Evolutionary conservation across 164 flowering plant genomes (phyloP).

Genomic region (Vitis amurensis): DNA sequence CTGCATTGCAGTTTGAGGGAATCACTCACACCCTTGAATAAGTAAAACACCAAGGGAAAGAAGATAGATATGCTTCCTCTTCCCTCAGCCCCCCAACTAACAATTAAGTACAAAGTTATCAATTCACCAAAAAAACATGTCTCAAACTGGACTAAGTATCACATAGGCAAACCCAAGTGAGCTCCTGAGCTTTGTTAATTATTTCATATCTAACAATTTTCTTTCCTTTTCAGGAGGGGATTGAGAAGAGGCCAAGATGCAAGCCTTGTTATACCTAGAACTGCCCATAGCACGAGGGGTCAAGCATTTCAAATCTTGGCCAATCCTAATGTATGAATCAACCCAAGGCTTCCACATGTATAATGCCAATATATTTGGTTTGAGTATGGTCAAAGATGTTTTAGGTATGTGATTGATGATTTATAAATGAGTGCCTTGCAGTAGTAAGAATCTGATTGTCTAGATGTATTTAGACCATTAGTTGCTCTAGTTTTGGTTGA

Average conservation of each 20-base stretch:
- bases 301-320: constrained; percentile 50
- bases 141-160: too few species aligned
- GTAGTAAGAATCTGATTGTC: not conserved
- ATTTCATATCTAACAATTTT: not conserved
- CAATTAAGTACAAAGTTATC: too few species aligned
- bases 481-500: not conserved
- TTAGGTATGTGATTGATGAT: constrained; percentile 29
- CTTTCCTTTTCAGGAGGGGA: constrained; percentile 18
- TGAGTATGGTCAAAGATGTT: constrained; percentile 27
- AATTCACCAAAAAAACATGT: too few species aligned
- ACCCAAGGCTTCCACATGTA: constrained; percentile 33
- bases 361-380: constrained; percentile 35
- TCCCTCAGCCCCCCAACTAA: too few species aligned
- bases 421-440: not conserved
- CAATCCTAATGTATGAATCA: constrained; percentile 58
- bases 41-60: too few species aligned
- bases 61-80: too few species aligned
- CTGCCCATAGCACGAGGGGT: constrained; percentile 31
- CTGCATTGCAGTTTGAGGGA: too few species aligned
- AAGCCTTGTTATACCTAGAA: constrained; percentile 20
- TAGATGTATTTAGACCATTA: not conserved
- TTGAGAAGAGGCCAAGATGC: constrained; percentile 16
- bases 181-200: too few species aligned
- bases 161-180: too few species aligned
- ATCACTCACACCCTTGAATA: too few species aligned